These are phyloP conservation scores for Claviceps sp. DNA, from an alignment of 2,329 filamentous ascomycete genomes.

Conservation along the genomic window DNA sequence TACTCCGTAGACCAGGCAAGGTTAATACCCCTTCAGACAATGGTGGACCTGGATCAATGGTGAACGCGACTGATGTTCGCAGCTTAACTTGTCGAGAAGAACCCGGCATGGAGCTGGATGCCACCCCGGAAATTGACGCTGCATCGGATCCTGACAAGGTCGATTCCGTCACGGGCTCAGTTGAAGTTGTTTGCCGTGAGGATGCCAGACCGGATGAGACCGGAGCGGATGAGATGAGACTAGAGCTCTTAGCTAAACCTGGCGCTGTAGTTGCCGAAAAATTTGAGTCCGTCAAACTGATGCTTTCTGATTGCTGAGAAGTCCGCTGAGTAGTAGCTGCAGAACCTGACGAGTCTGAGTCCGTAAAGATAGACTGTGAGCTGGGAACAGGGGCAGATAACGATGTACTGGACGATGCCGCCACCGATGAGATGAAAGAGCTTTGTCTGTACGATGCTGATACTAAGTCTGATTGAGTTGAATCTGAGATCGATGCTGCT, in stretches of 20 bases:
- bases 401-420: neutral
- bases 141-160: too few relatives aligned
- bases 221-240: neutral
- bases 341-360: neutral
- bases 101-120: too few relatives aligned
- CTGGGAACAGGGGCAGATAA: neutral
- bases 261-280: neutral
- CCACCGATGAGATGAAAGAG: neutral
- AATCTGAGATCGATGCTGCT: neutral
- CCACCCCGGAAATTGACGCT: too few relatives aligned
- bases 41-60: too few relatives aligned
- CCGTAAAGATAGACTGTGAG: neutral
- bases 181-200: neutral
- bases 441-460: neutral
- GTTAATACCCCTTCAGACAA: too few relatives aligned
- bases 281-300: neutral
- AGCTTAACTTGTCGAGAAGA: too few relatives aligned
- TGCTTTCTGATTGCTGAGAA: neutral
- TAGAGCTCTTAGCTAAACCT: neutral
- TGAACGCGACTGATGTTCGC: too few relatives aligned
- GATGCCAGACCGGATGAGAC: neutral
- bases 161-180: too few relatives aligned
- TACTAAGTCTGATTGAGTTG: neutral
- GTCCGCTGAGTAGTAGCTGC: neutral
- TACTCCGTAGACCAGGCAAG: too few relatives aligned